phyloP scores from a whole-genome alignment of 352 stramenopile genomes.

The Globisporangium cystogenes region DNA sequence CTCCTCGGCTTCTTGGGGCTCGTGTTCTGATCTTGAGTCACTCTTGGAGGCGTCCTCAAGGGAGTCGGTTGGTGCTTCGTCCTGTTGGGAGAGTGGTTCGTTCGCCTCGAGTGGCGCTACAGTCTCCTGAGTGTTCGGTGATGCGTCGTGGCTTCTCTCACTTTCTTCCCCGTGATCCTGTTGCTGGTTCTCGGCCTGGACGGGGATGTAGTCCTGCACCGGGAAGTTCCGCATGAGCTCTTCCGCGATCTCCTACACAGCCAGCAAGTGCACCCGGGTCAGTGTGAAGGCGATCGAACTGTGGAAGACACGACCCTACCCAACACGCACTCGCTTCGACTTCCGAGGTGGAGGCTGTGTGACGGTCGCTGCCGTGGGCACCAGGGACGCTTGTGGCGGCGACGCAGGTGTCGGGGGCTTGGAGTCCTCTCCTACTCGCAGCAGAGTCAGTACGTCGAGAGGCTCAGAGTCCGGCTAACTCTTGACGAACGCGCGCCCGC shows the following conservation, averaged over 20 bases:
- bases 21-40: not conserved
- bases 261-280: too few species aligned
- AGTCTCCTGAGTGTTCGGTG: not conserved
- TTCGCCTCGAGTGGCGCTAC: not conserved
- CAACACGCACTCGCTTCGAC: conserved; percentile 13
- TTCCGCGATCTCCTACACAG: conserved; percentile 29
- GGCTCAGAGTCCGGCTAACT: too few species aligned
- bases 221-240: conserved; percentile 66
- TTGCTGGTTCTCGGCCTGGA: conserved; percentile 3
- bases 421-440: conserved; percentile 1
- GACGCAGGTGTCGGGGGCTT: not conserved
- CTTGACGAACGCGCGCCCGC: not conserved
- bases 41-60: not conserved
- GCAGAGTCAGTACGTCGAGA: too few species aligned
- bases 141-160: not conserved
- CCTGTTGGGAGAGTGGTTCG: not conserved
- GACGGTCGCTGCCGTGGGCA: not conserved
- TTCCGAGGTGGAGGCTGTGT: not conserved
- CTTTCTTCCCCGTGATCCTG: not conserved
- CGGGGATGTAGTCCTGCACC: conserved; percentile 66
- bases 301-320: not conserved
- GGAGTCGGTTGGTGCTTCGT: not conserved
- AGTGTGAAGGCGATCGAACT: not conserved
- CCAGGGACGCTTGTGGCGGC: not conserved
- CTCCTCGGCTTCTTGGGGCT: not conserved